Evolutionary conservation across 1,284 basidiomycete species (phyloP).

Genomic region (Sporisorium iseilematis-ciliati): DNA sequence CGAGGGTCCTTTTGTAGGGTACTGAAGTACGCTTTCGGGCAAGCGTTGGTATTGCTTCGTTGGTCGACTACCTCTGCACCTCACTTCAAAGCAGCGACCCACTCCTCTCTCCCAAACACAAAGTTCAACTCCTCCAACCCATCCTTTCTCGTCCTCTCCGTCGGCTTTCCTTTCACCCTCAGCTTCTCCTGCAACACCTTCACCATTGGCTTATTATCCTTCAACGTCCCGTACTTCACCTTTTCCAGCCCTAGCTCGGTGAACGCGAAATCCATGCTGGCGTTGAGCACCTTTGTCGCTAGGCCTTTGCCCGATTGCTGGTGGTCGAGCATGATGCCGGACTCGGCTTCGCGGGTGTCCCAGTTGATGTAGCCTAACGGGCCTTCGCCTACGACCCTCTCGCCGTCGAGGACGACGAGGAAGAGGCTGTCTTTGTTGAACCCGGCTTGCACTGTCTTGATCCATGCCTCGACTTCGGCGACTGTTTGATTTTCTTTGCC

Average conservation of each 20-base stretch:
- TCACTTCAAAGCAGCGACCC: constrained; percentile 18
- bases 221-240: constrained; percentile 30
- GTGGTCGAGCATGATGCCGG: constrained; percentile 36
- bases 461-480: constrained; percentile 27
- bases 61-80: no score
- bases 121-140: constrained; percentile 27
- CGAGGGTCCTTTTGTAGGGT: no score
- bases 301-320: constrained; percentile 14
- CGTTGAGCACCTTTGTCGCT: constrained; percentile 26
- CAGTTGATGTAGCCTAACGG: constrained; percentile 35
- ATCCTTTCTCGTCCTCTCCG: constrained; percentile 22
- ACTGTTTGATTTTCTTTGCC: constrained; percentile 35
- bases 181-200: constrained; percentile 31
- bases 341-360: constrained; percentile 16
- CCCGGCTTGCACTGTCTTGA: constrained; percentile 18
- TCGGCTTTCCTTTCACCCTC: constrained; percentile 15
- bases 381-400: constrained; percentile 31
- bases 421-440: constrained; percentile 43
- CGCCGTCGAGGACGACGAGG: constrained; percentile 26
- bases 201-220: constrained; percentile 28
- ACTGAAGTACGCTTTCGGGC: no score
- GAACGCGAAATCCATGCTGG: constrained; percentile 39
- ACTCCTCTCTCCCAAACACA: constrained; percentile 22
- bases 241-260: constrained; percentile 19
- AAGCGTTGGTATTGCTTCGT: no score